These are phyloP conservation scores for Colletotrichum zoysiae DNA, from an alignment of 2,329 filamentous ascomycete species.

Conservation along the genomic window DNA sequence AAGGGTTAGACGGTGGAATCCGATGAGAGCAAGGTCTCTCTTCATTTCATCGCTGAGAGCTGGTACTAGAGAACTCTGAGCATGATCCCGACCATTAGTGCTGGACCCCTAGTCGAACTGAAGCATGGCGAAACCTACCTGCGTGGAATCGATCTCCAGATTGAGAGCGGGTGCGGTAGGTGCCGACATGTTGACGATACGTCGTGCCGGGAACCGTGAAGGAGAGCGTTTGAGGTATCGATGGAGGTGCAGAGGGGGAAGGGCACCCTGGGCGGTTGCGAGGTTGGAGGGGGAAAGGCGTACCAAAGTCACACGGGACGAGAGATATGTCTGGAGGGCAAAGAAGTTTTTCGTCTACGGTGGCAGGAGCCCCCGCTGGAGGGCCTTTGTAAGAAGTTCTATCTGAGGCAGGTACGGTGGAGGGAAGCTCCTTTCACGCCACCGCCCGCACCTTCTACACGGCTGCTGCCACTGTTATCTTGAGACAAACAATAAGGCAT, in stretches of 20 bases:
- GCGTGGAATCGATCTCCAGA: not conserved
- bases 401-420: not conserved
- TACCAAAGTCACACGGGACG: not conserved
- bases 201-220: too few species aligned
- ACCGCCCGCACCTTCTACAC: not conserved
- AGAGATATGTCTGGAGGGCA: not conserved
- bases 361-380: not conserved
- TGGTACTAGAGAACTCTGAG: not conserved
- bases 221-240: not conserved
- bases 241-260: not conserved
- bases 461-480: not conserved
- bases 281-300: not conserved
- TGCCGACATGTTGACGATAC: not conserved
- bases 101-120: not conserved
- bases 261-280: not conserved
- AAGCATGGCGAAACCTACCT: not conserved
- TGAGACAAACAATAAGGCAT: not conserved
- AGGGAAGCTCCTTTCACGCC: not conserved
- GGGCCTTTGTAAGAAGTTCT: not conserved
- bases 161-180: not conserved
- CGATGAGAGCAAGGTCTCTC: not conserved
- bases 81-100: not conserved
- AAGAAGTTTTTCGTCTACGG: not conserved
- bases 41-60: not conserved
- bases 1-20: not conserved